Evolutionary conservation across 2,329 filamentous ascomycete species (phyloP), one percentile per base, ranked within the genome.

Genomic region (Pseudogymnoascus sp.): DNA sequence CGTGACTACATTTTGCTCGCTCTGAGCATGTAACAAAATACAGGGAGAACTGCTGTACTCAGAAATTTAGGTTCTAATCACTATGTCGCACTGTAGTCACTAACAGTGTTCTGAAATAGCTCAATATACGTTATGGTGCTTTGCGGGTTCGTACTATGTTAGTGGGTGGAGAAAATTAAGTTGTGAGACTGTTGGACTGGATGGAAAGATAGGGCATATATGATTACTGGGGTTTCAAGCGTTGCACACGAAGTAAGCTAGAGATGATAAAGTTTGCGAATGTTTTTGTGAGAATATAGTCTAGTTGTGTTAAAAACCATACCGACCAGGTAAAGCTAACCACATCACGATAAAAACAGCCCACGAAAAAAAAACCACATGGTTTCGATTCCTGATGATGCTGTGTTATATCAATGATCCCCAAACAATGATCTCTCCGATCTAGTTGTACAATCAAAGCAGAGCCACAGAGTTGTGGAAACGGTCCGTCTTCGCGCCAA

Each of bases 211-310:
- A n/a, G 41, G 41, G 7, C 12, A n/a, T 45, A 6, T 19, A 19
- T 19, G 19, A 19, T 19, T 19, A 19, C 11, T 43, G 7, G 10
- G n/a, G 23, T 31, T 19, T 52, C n/a, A 31, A 16, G 26, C 26
- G n/a, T 21, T 11, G 14, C 45, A 55, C 49, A 55, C 49, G 29
- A 10, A 21, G 49, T 29, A 55, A 35, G 49, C 33, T 33, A 29
- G 16, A 55, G 49, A 55, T 8, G n/a, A 55, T 33, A 55, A 39
- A 60, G 33, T 60, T 60, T 60, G 35, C 33, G 38, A 60, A 39
- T 60, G 58, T 60, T 60, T 60, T 60, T 60, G 58, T 60, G 38
- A 60, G 58, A 60, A 38, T 39, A 60, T 41, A 60, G 58, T 60
- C 58, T 60, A 60, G 38, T 60, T 39, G 35, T 60, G 58, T 38